phyloP scores from a whole-genome alignment of 2,329 filamentous ascomycete genomes.

The Colletotrichum incanum region DNA sequence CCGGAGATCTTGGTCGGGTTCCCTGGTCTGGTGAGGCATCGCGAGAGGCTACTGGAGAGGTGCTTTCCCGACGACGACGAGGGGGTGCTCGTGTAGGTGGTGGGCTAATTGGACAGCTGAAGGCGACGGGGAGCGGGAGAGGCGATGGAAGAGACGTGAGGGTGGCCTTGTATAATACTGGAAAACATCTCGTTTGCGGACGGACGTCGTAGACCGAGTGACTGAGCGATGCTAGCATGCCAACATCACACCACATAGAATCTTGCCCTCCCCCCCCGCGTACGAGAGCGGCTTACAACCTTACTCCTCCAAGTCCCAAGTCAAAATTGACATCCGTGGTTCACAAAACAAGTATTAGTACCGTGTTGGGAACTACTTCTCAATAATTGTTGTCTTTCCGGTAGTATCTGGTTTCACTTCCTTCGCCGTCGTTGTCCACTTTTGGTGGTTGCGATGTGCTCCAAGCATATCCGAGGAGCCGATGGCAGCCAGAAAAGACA shows the following conservation, averaged over 20 bases:
- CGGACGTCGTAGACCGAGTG: slow-evolving; percentile 1
- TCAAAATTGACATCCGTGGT: not conserved
- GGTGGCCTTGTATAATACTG: not conserved
- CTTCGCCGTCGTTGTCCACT: not conserved
- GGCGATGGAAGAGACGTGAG: not conserved
- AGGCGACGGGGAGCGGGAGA: not conserved
- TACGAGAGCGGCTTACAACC: not conserved
- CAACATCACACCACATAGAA: not conserved
- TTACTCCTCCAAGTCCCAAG: not conserved
- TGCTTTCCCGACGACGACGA: slow-evolving; percentile 34
- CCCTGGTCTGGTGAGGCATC: slow-evolving; percentile 72
- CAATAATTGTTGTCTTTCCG: not conserved
- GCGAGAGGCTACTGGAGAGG: slow-evolving; percentile 51
- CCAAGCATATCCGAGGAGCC: not conserved
- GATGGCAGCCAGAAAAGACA: not conserved
- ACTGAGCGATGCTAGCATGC: not conserved
- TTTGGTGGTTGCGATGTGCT: not conserved
- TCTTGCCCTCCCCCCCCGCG: not conserved
- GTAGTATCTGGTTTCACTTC: too few species aligned
- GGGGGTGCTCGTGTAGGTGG: slow-evolving; percentile 17
- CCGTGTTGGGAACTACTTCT: not conserved
- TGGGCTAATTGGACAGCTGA: not conserved
- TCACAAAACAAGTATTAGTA: not conserved
- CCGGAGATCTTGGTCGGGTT: slow-evolving; percentile 69
- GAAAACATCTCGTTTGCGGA: not conserved